phyloP scores from a whole-genome alignment of 805 yeast genomes.

The Komagataella phaffii region DNA sequence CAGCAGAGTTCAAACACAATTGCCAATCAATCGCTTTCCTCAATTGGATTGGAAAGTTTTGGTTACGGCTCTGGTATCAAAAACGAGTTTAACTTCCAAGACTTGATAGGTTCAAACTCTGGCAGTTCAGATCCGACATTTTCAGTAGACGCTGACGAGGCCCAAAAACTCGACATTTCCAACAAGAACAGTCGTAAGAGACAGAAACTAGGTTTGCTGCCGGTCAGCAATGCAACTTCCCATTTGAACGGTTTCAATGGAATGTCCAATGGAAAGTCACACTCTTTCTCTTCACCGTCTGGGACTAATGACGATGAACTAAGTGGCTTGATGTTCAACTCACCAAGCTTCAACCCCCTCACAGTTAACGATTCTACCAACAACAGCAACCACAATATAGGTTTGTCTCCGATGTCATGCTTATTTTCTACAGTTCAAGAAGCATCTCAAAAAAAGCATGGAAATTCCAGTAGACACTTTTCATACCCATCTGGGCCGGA shows the following conservation, averaged over 20 bases:
- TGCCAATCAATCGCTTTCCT: not conserved
- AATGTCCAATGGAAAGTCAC: not conserved
- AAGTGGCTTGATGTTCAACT: not conserved
- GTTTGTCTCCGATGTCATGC: not conserved
- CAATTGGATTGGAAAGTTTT: not conserved
- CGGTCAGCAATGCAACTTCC: not conserved
- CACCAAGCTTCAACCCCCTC: not conserved
- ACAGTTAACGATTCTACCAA: not conserved
- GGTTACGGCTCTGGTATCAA: not conserved
- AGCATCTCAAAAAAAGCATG: not conserved
- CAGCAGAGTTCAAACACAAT: not conserved
- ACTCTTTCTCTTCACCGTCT: not conserved
- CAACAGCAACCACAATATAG: not conserved
- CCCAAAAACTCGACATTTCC: not conserved
- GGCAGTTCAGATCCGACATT: not conserved
- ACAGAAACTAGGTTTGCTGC: slow-evolving; percentile 1
- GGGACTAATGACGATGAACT: not conserved
- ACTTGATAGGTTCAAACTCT: not conserved
- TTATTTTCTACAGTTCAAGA: not conserved
- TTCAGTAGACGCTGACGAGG: not conserved
- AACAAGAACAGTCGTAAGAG: not conserved
- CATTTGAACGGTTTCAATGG: not conserved
- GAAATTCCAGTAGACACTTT: not conserved
- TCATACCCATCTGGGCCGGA: not conserved
- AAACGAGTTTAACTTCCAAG: not conserved